Evolutionary conservation across 352 stramenopile species (phyloP).

Genomic region (Plasmopara viticola): DNA sequence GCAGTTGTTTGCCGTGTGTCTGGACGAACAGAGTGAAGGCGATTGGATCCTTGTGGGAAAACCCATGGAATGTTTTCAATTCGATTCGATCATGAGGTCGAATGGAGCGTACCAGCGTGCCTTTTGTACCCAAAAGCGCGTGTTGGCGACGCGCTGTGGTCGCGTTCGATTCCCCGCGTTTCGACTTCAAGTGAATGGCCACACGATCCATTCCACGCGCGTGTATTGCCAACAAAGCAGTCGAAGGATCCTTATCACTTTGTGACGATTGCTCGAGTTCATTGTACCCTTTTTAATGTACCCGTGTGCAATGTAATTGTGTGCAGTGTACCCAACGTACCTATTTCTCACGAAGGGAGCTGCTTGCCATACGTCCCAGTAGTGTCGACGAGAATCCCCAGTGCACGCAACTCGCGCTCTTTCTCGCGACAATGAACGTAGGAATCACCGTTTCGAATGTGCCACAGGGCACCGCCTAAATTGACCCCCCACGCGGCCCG

Average conservation of each 20-base stretch:
- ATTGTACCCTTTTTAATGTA: too few species aligned
- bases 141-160: constrained; percentile 43
- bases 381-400: constrained; percentile 39
- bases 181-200: constrained; percentile 24
- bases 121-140: constrained; percentile 38
- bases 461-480: constrained; percentile 67
- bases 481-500: constrained; percentile 59
- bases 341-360: too few species aligned
- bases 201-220: constrained; percentile 18
- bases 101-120: background rate
- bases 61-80: constrained; percentile 39
- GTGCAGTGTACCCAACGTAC: too few species aligned
- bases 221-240: constrained; percentile 35
- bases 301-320: too few species aligned
- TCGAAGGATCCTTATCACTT: constrained; percentile 27
- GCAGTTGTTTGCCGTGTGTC: constrained; percentile 31
- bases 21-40: constrained; percentile 41
- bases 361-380: too few species aligned
- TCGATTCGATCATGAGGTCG: constrained; percentile 7
- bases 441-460: constrained; percentile 80
- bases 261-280: too few species aligned
- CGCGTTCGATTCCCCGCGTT: constrained; percentile 52
- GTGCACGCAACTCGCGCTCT: constrained; percentile 41
- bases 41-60: constrained; percentile 72
- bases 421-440: constrained; percentile 68